A percentile compares a stretch with the other conserved stretches of the same genome.
Evolutionary conservation across 2,329 filamentous ascomycete species (phyloP).

Genomic region (Talaromyces funiculosus): DNA sequence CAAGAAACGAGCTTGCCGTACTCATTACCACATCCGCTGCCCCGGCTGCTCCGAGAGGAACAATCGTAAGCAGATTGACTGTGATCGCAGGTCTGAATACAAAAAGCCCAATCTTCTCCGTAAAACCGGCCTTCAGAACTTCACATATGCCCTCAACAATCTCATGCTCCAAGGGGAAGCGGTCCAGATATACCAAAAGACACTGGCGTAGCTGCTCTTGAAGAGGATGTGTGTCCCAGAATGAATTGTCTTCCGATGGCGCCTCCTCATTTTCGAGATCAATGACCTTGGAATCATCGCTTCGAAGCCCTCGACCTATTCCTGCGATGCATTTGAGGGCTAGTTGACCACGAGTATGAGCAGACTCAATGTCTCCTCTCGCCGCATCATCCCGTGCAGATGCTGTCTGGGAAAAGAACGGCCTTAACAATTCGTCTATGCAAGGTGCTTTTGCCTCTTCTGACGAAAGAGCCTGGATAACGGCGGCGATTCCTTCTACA

Average conservation of each 20-base stretch:
- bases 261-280: constrained; percentile 26
- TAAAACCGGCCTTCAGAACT: constrained; percentile 43
- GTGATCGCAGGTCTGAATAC: constrained; percentile 39
- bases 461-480: constrained; percentile 36
- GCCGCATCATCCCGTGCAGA: constrained; percentile 28
- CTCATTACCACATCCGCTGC: constrained; percentile 41
- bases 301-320: constrained; percentile 36
- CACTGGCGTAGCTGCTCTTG: constrained; percentile 37
- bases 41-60: constrained; percentile 35
- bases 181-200: constrained; percentile 35
- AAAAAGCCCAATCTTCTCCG: constrained; percentile 39
- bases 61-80: constrained; percentile 37
- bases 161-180: constrained; percentile 36
- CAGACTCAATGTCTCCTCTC: constrained; percentile 28
- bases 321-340: constrained; percentile 38
- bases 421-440: constrained; percentile 33
- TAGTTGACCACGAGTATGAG: constrained; percentile 29
- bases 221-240: constrained; percentile 33
- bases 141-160: constrained; percentile 43
- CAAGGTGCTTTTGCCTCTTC: constrained; percentile 37
- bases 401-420: constrained; percentile 32
- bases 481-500: constrained; percentile 40
- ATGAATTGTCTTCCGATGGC: constrained; percentile 28
- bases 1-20: constrained; percentile 42
- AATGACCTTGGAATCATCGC: constrained; percentile 32